Evolutionary conservation across 108 stramenopile species (phyloP), one percentile per base, ranked within the genome.

Genomic region (Bacterosira constricta): DNA sequence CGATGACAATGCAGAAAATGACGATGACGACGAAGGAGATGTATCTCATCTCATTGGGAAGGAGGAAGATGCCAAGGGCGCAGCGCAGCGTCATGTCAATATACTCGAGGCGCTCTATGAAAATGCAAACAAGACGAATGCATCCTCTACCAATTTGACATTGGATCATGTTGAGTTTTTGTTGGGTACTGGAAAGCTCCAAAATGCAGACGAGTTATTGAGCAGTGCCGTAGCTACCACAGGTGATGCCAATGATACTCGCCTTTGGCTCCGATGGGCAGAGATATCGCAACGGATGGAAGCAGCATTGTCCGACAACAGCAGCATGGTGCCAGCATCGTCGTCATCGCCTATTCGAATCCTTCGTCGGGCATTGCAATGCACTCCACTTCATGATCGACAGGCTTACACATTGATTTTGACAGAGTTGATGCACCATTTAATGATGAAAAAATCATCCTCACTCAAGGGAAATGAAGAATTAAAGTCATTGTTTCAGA

Each of bases 191-290:
- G 38, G 67, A 52, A 34, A 66, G 49, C 21, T 41, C n/a, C 60
- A 37, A 10, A 55, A 82, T 36, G 89, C 88, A 17, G 69, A 72
- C 2, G 6, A 51, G 21, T 4, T 80, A 6, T 56, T 90, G 42
- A 47, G 44, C n/a, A 31, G 79, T 51, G 38, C 58, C 4, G 62
- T 61, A 9, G 63, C 53, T 37, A 39, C 27, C 9, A 44, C 18
- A 27, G 65, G 46, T 23, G 32, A 39, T 9, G 59, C 31, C 42
- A n/a, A n/a, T n/a, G 49, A 46, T 61, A 54, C 74, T 36, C 49
- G 45, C 4, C 61, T 86, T 41, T 88, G 85, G 83, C 69, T 90
- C 45, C 69, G 76, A 20, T 85, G 77, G 86, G 85, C 90, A 30
- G 65, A 81, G 12, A 57, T 86, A 7, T 77, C 79, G 25, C 51